Evolutionary conservation across 305 asterid genomes (phyloP), one percentile per base, ranked within the genome.

Genomic region (Rubia peregrina): DNA sequence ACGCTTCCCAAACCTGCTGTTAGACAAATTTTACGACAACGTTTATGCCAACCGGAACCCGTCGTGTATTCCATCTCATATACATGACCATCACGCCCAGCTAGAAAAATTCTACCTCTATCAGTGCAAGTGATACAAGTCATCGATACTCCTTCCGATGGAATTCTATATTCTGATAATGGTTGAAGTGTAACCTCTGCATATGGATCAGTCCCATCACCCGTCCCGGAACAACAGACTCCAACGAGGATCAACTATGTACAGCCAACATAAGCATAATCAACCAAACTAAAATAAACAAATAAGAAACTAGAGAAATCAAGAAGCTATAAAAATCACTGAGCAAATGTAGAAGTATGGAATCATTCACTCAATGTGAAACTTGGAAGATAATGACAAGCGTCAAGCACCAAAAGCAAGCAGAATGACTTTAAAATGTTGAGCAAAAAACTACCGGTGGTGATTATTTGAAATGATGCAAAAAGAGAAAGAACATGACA

Each of bases 61-160:
- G 88, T 91, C 38, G 99, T 79, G 74, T 95, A 92, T 78, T 91
- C 96, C 85, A 95, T 76, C 74, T 87, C 96, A 74, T 95, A 95
- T 76, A 95, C 83, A 71, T 95, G 97, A 48, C 99, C 97, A 85
- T 95, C 99, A 72, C 92, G 95, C 53, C 99, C 98, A 74, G 99
- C 95, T 70, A 95, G 84, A 84, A 89, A 90, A 76, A 95, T 91
- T 69, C 88, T 89, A 69, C 99, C 98, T 81, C 80, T 80, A 67
- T 84, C 81, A 0, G 99, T 95, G 87, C 97, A 89, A 75, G 94
- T 79, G 73, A 95, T 88, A 82, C 99, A 91, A 65, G 96, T 91
- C 97, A 95, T 95, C 48, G 97, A 91, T 83, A 91, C 99, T 71
- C 97, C 99, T 81, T 91, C 98, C 60, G 98, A 90, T 70, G 95